Evolutionary conservation across 306 rosid genomes (phyloP).

Genomic region (Comarum palustre): DNA sequence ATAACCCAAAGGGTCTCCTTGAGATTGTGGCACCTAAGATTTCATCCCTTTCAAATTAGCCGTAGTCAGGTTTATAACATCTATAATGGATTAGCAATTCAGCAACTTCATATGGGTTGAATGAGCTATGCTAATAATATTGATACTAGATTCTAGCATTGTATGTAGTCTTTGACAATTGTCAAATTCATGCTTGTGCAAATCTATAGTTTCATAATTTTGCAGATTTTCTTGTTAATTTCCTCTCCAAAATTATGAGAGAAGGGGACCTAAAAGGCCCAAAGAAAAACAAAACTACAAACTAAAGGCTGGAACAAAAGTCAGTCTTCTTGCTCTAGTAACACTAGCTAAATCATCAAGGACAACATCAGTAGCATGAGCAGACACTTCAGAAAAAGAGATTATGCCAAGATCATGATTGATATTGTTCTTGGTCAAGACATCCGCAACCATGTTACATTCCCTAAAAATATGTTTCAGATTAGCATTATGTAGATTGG

Average conservation of each 20-base stretch:
- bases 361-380: too few species aligned
- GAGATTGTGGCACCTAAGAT: slow-evolving; percentile 70
- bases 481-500: too few species aligned
- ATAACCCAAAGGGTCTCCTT: slow-evolving; percentile 84
- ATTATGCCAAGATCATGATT: too few species aligned
- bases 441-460: too few species aligned
- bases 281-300: too few species aligned
- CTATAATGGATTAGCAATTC: not conserved
- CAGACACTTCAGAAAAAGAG: too few species aligned
- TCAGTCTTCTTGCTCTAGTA: too few species aligned
- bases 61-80: slow-evolving; percentile 9
- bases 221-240: not conserved
- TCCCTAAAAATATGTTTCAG: too few species aligned
- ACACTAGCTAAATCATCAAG: too few species aligned
- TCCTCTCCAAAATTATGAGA: not conserved
- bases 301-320: too few species aligned
- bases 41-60: slow-evolving; percentile 42
- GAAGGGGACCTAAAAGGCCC: too few species aligned
- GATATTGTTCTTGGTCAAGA: too few species aligned
- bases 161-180: not conserved
- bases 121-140: not conserved
- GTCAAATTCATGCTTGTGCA: not conserved
- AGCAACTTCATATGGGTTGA: not conserved
- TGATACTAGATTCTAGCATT: not conserved
- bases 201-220: not conserved